A percentile compares a stretch with the other conserved stretches of the same genome.
Conservation (phyloP, 1,284 basidiomycete genomes). For the Apiotrichum domesticum region DNA sequence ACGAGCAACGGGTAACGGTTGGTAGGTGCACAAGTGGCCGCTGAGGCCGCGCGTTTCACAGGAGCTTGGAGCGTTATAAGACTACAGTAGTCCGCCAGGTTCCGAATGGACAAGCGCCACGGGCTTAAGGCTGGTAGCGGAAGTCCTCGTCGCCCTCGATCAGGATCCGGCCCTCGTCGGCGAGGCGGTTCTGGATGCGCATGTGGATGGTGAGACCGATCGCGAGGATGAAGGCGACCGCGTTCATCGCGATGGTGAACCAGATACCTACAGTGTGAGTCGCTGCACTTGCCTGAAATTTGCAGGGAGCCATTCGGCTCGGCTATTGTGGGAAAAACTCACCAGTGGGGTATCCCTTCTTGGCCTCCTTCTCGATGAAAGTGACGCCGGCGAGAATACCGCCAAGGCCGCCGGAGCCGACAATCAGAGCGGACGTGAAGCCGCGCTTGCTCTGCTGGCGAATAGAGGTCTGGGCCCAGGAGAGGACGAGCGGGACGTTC, state of each 20-base stretch:
- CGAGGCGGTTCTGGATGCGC: conserved; percentile 8
- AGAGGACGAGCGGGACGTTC: conserved; percentile 36
- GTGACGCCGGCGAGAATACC: conserved; percentile 36
- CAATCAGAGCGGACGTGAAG: conserved; percentile 43
- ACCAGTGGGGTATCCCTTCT: conserved; percentile 11
- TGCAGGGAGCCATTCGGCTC: too few species aligned
- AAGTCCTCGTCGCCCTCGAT: conserved; percentile 11
- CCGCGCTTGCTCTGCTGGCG: conserved; percentile 44
- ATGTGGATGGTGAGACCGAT: conserved; percentile 6
- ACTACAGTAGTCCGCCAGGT: too few species aligned
- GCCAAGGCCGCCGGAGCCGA: conserved; percentile 45
- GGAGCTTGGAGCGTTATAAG: too few species aligned
- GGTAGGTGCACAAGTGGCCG: too few species aligned
- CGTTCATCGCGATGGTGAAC: conserved; percentile 11
- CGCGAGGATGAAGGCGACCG: neutral
- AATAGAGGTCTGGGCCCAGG: conserved; percentile 47
- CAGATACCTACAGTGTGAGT: too few species aligned
- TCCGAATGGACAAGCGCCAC: too few species aligned
- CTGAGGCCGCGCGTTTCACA: too few species aligned
- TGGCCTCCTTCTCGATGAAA: conserved; percentile 13
- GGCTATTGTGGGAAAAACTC: conserved; percentile 1
- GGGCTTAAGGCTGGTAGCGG: conserved; percentile 11
- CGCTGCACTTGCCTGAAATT: too few species aligned
- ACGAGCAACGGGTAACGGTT: too few species aligned
- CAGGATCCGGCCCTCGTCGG: conserved; percentile 6